Conservation (phyloP, 2,329 filamentous ascomycete genomes). For the Scopulariopsis brevicaulis region DNA sequence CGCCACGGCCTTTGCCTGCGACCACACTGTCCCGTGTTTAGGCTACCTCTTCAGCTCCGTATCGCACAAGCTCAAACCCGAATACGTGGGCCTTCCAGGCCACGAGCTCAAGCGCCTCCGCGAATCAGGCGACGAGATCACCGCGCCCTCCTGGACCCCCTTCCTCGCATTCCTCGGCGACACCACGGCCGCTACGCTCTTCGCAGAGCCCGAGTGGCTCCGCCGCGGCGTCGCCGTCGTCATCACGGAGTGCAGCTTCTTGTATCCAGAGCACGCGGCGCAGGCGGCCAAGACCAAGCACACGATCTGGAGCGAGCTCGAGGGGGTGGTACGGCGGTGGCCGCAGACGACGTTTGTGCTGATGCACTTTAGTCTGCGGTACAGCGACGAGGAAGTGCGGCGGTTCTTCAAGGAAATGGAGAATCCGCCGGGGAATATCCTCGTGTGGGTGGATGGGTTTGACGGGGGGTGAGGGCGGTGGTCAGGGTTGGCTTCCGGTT, state of each 20-base stretch:
- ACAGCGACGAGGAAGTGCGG: conserved; percentile 25
- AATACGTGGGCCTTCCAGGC: conserved; percentile 22
- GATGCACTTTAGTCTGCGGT: conserved; percentile 35
- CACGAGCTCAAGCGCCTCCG: conserved; percentile 25
- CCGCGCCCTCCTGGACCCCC: conserved; percentile 22
- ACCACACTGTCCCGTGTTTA: conserved; percentile 33
- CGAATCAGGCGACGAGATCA: conserved; percentile 24
- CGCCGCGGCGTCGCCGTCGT: conserved; percentile 27
- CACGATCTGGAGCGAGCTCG: conserved; percentile 32
- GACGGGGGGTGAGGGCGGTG: conserved; percentile 5
- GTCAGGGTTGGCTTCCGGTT: background rate
- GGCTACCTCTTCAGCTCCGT: conserved; percentile 32
- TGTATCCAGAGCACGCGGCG: conserved; percentile 26
- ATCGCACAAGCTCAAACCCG: conserved; percentile 24
- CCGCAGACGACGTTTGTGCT: conserved; percentile 30
- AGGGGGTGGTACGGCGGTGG: conserved; percentile 29
- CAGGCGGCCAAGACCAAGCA: conserved; percentile 35
- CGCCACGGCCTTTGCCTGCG: conserved; percentile 30
- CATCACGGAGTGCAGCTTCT: conserved; percentile 37
- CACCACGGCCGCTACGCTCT: conserved; percentile 27
- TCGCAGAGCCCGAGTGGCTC: conserved; percentile 26
- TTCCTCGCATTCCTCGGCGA: conserved; percentile 37
- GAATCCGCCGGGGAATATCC: conserved; percentile 28
- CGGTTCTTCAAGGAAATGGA: conserved; percentile 27
- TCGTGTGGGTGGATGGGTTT: conserved; percentile 30